Base-by-base conservation (phyloP, 495 filamentous ascomycete genomes). In the Talaromyces wortmannii region DNA sequence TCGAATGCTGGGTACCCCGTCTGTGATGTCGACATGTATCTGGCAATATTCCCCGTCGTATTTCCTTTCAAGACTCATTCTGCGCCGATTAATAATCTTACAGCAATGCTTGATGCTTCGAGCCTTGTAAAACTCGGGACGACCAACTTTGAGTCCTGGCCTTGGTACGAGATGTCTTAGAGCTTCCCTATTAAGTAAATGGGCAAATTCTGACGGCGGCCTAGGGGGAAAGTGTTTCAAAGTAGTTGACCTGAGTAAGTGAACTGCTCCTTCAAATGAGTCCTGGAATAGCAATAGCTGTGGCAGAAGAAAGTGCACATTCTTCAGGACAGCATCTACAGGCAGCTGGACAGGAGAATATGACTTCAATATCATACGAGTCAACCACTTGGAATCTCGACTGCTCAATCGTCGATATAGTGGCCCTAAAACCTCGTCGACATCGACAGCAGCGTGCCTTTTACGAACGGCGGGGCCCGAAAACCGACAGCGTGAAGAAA, bases 21-120 rank as follows among this genome's bases (percentile, higher is more conserved):
- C 83, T 4, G 73, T 71, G 15, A 90, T 71, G 56, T 95, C 83
- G 17, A 96, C 79, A 56, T 96, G 91, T 29, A 95, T 84, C 61
- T 95, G 88, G 60, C 88, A 92, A 55, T 92, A 94, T 64, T 94
- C 89, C 3, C 91, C 90, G 59, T 96, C 91, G 52, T 94, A 84
- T 64, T 95, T 96, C 40, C 83, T 74, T 59, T 96, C 91, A 43
- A 90, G 76, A 59, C 83, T 86, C 78, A 94, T 87, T 18, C 72
- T 68, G 17, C 78, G 68, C 0, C 72, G 72, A 5, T 72, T 73
- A 5, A 75, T 66, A 73, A 92, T 82, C n/a, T 80, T 40, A 83
- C 62, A 60, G 63, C 88, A 91, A 66, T 92, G 79, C 52, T 89
- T 88, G 56, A 90, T 83, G 56, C 86, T 86, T 58, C 89, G 73